Conservation (phyloP, 1,284 basidiomycete species). For the Microbotryum intermedium region DNA sequence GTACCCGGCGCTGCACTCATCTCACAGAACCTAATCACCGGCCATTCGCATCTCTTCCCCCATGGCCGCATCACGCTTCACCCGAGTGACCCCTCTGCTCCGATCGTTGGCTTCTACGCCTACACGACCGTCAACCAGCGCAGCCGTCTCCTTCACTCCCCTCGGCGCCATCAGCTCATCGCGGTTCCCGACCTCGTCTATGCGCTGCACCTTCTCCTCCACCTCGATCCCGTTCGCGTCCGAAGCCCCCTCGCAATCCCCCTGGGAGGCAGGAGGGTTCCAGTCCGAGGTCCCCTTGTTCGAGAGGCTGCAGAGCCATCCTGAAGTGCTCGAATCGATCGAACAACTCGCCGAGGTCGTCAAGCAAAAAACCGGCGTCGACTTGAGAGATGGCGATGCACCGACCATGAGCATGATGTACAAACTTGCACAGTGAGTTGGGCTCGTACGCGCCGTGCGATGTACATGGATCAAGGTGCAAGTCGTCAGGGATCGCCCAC, state of each 20-base stretch:
- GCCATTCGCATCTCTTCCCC: no score
- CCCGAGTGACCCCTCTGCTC: no score
- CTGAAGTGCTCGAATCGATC: conserved; percentile 17
- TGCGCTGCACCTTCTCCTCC: conserved; percentile 1
- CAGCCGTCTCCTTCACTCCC: no score
- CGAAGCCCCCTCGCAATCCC: neutral
- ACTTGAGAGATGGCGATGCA: conserved; percentile 17
- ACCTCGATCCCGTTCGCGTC: neutral
- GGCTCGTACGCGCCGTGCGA: no score
- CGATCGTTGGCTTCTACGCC: no score
- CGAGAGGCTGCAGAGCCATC: conserved; percentile 13
- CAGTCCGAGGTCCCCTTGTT: conserved; percentile 7
- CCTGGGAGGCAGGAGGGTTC: neutral
- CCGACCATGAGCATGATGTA: conserved; percentile 25
- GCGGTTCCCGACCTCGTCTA: neutral
- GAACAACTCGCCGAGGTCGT: conserved; percentile 15
- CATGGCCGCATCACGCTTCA: no score
- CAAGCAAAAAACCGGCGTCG: conserved; percentile 24
- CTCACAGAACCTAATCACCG: no score
- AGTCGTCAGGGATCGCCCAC: neutral
- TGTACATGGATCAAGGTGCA: neutral
- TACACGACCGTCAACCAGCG: no score
- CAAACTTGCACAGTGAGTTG: conserved; percentile 16
- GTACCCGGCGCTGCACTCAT: no score
- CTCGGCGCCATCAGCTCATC: no score